These are phyloP conservation scores for Teunomyces atbi DNA, from an alignment of 805 yeast genomes.

Conservation along the genomic window DNA sequence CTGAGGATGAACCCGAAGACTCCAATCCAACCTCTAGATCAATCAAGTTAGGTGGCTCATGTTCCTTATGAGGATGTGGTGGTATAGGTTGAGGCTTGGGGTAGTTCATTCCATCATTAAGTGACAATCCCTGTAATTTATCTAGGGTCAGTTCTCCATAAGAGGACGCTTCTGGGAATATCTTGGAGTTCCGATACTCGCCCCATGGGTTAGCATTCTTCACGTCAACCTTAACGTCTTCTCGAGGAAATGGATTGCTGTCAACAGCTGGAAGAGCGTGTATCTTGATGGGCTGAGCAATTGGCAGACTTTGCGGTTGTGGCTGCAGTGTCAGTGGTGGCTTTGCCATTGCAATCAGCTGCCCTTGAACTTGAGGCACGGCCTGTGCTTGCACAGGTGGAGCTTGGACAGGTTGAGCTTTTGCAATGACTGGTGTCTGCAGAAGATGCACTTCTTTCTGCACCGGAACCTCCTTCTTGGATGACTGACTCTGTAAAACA, in stretches of 20 bases:
- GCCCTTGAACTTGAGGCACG: too few relatives aligned
- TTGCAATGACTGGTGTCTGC: neutral
- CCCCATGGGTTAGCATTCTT: conserved; percentile 36
- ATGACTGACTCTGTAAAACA: neutral
- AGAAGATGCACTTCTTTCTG: neutral
- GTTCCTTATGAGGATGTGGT: conserved; percentile 5
- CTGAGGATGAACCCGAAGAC: conserved; percentile 19
- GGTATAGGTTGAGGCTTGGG: neutral
- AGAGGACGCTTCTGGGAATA: neutral
- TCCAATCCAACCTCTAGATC: conserved; percentile 36
- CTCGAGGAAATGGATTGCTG: conserved; percentile 9
- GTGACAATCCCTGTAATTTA: conserved; percentile 4
- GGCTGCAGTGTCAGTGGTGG: neutral
- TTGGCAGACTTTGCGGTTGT: neutral
- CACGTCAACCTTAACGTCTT: conserved; percentile 6
- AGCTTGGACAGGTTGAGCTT: neutral
- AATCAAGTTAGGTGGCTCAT: conserved; percentile 24
- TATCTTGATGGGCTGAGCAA: neutral
- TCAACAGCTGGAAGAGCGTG: neutral
- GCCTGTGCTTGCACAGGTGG: neutral
- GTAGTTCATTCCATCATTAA: conserved; percentile 2
- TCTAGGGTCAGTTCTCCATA: conserved; percentile 3
- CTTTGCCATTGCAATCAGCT: neutral
- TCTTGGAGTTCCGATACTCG: conserved; percentile 17
- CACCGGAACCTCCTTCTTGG: neutral